Conservation (phyloP, 2,329 filamentous ascomycete genomes). For the Aspergillus latus region DNA sequence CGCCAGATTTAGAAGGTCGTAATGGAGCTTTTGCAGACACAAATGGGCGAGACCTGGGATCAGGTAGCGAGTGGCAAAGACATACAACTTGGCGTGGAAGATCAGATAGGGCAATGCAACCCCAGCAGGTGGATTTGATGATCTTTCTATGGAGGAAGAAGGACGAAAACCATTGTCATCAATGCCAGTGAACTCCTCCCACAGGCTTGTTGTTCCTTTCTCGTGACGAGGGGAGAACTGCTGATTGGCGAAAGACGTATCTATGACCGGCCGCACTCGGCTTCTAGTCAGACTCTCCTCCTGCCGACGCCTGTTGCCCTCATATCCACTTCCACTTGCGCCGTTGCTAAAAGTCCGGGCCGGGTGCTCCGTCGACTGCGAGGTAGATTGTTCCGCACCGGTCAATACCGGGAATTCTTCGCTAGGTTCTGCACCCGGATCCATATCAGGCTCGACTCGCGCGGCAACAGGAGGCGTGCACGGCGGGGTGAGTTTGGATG, state of each 20-base stretch:
- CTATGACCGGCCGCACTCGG: slow-evolving; percentile 27
- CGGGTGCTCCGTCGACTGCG: slow-evolving; percentile 8
- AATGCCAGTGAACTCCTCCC: slow-evolving; percentile 41
- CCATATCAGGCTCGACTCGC: slow-evolving; percentile 11
- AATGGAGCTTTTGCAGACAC: slow-evolving; percentile 42
- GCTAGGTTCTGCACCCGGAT: slow-evolving; percentile 6
- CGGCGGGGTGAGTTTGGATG: slow-evolving; percentile 38
- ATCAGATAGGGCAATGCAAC: slow-evolving; percentile 39
- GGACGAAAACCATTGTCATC: slow-evolving; percentile 34
- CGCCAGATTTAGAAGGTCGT: slow-evolving; percentile 35
- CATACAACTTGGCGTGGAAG: slow-evolving; percentile 46
- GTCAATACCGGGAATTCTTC: slow-evolving; percentile 13
- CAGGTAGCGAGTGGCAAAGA: slow-evolving; percentile 44
- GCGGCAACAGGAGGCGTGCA: slow-evolving; percentile 34
- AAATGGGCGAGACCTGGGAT: slow-evolving; percentile 42
- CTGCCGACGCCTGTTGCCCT: slow-evolving; percentile 2
- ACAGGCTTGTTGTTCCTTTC: slow-evolving; percentile 33
- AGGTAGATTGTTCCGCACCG: slow-evolving; percentile 3
- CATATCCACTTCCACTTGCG: background rate
- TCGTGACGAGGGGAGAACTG: slow-evolving; percentile 30
- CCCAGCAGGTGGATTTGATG: slow-evolving; percentile 13
- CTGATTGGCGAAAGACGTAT: slow-evolving; percentile 40
- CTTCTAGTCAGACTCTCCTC: background rate
- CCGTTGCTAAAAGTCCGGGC: slow-evolving; percentile 8
- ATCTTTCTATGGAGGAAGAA: slow-evolving; percentile 7